Evolutionary conservation across 2,329 filamentous ascomycete species (phyloP), one percentile per base, ranked within the genome.

Genomic region (Xylaria hypoxylon): DNA sequence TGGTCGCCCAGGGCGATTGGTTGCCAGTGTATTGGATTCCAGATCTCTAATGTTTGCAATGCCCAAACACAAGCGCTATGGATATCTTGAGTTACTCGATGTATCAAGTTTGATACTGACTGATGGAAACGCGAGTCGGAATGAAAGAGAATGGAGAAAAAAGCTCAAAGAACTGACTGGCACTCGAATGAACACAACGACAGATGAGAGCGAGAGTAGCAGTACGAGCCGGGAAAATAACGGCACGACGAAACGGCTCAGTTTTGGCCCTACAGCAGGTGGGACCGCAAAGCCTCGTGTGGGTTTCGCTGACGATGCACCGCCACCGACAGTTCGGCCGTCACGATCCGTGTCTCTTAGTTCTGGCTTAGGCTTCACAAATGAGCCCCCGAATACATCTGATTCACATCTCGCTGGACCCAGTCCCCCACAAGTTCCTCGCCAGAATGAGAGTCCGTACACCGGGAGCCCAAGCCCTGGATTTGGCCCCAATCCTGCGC

Each of bases 31-130:
- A 0, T 86, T 94, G 50, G 94, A 98, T 79, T 85, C 92, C 3
- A 89, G 93, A 51, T 97, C 96, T 63, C 85, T 99, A 70, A 99
- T 99, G 96, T 99, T 98, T 78, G 96, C 94, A 5, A 96, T 99
- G 90, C 95, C 96, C 0, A 93, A 92, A 73, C 89, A 96, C 72
- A 89, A 90, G 59, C 87, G 92, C 70, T 97, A 97, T 74, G 94
- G 95, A 0, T 98, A 98, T 75, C 81, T 99, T 28, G 96, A 98
- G 75, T 89, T 94, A 40, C 80, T 94, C 62, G 96, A 99, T 76
- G 92, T 98, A 17, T 89, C 90, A 3, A 86, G 86, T 59, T 82
- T 98, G 47, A 94, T 99, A 68, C 85, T 92, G 69, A 90, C 90
- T 2, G 87, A 93, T 2, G 92, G 92, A 22, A 97, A 91, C 77